Conservation (phyloP, 1,284 basidiomycete species). For the Ganoderma boninense region DNA sequence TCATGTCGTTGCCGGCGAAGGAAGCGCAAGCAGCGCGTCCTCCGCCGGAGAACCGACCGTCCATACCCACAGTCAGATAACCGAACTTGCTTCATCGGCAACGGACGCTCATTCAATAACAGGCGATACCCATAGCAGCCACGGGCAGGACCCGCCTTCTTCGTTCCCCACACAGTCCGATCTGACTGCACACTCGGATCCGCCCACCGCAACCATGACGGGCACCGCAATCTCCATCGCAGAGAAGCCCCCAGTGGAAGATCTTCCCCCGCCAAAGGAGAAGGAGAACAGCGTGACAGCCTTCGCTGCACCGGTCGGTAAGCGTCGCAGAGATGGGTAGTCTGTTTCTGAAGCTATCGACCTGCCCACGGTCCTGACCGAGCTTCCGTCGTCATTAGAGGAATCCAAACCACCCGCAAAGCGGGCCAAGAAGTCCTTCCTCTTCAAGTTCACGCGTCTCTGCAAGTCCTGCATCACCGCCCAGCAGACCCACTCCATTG, state of each 20-base stretch:
- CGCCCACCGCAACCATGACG: slow-evolving; percentile 28
- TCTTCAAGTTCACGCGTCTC: slow-evolving; percentile 53
- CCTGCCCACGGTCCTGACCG: slow-evolving; percentile 42
- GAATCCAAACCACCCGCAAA: slow-evolving; percentile 39
- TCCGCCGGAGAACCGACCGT: slow-evolving; percentile 16
- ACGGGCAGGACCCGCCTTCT: slow-evolving; percentile 32
- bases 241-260: slow-evolving; percentile 24
- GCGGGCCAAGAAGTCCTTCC: slow-evolving; percentile 50
- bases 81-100: slow-evolving; percentile 21
- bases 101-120: slow-evolving; percentile 28
- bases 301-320: slow-evolving; percentile 33
- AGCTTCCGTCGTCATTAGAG: slow-evolving; percentile 34
- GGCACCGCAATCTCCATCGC: slow-evolving; percentile 29
- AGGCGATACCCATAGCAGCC: slow-evolving; percentile 28
- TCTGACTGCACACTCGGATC: slow-evolving; percentile 23
- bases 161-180: slow-evolving; percentile 29
- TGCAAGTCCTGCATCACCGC: slow-evolving; percentile 57
- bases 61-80: slow-evolving; percentile 13
- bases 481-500: slow-evolving; percentile 48
- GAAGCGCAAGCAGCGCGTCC: slow-evolving; percentile 14
- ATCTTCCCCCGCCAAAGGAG: slow-evolving; percentile 17
- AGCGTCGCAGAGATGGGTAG: slow-evolving; percentile 39
- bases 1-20: slow-evolving; percentile 15
- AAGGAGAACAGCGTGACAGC: slow-evolving; percentile 31
- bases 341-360: slow-evolving; percentile 44